These are phyloP conservation scores for Ilex paraguariensis DNA, from an alignment of 305 asterid species.

Conservation along the genomic window DNA sequence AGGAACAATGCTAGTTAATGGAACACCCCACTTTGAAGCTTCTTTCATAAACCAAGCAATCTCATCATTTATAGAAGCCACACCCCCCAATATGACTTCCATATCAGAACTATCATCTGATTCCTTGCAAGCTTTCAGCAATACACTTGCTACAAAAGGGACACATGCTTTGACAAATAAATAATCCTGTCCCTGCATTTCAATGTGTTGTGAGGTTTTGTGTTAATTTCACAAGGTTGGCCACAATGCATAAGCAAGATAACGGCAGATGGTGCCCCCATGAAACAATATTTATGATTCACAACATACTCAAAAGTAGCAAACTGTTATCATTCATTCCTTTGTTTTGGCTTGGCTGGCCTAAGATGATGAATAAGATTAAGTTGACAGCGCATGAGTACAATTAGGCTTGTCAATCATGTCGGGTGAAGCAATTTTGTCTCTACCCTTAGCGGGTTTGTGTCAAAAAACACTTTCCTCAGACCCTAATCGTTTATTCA, in stretches of 20 bases:
- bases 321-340: too few species aligned
- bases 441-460: too few species aligned
- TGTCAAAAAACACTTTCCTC: too few species aligned
- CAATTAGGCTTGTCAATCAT: too few species aligned
- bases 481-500: too few species aligned
- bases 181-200: conserved; percentile 79
- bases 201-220: not conserved
- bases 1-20: conserved; percentile 38
- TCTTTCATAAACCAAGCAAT: conserved; percentile 76
- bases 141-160: conserved; percentile 56
- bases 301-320: too few species aligned
- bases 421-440: too few species aligned
- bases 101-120: conserved; percentile 47
- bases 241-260: not conserved
- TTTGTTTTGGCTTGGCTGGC: not conserved
- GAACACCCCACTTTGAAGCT: conserved; percentile 74
- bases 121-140: conserved; percentile 73
- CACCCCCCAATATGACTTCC: conserved; percentile 57
- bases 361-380: not conserved
- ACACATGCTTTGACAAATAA: conserved; percentile 69
- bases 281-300: too few species aligned
- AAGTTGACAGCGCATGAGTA: too few species aligned
- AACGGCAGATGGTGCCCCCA: too few species aligned
- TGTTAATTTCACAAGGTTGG: not conserved
- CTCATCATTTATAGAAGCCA: conserved; percentile 69